These are phyloP conservation scores for Vigna reflexopilosa DNA, from an alignment of 306 rosid species.

Conservation along the genomic window DNA sequence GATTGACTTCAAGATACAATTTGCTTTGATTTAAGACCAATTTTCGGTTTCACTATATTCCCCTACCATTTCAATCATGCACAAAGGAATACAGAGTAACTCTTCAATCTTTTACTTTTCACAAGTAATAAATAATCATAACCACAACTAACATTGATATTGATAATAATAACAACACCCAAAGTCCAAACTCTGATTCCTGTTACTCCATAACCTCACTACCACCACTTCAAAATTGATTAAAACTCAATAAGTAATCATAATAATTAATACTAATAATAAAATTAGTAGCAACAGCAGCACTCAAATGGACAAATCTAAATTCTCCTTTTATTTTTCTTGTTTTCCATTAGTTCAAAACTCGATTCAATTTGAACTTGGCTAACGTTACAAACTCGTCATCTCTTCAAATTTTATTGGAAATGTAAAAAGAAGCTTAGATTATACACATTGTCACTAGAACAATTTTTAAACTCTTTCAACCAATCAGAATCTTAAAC, in stretches of 20 bases:
- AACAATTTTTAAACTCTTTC: not conserved
- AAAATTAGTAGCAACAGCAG: not conserved
- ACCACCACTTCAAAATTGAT: not conserved
- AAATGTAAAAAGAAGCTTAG: not conserved
- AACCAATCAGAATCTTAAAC: not conserved
- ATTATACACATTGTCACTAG: not conserved
- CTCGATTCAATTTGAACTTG: slow-evolving; percentile 1
- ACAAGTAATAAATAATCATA: slow-evolving; percentile 7
- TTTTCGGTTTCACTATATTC: not conserved
- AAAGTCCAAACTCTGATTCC: not conserved
- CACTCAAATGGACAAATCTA: slow-evolving; percentile 17
- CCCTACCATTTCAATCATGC: slow-evolving; percentile 36
- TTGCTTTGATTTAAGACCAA: not conserved
- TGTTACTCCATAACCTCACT: not conserved
- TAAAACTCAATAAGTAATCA: not conserved
- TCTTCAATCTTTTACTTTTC: not conserved
- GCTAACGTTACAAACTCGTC: slow-evolving; percentile 9
- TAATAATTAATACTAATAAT: not conserved
- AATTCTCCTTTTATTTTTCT: not conserved
- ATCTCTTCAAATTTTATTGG: not conserved
- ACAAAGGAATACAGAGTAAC: slow-evolving; percentile 8
- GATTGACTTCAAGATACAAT: slow-evolving; percentile 21
- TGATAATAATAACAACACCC: slow-evolving; percentile 1
- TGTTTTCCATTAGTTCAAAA: slow-evolving; percentile 3
- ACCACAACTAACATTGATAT: not conserved